Base-by-base conservation (phyloP, 345 rosid species). In the Hibiscus tridactylites region DNA sequence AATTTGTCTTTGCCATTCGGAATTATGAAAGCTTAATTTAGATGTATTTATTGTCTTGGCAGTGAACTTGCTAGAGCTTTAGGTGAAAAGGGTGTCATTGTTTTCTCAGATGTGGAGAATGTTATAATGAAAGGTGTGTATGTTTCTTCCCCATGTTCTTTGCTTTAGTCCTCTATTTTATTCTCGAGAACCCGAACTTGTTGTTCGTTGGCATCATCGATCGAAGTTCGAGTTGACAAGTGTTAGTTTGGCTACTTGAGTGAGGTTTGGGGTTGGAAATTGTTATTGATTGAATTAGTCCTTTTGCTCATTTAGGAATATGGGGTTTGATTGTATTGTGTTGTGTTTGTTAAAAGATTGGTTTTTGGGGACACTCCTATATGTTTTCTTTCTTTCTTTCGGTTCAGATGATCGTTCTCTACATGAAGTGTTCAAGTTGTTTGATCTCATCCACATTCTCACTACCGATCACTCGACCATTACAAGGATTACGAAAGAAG, bases 401-500 rank as follows among this genome's bases (percentile, higher is more conserved):
- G 5, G 29, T 29, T 68, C 71, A 68, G 97, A 79, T 80, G 90
- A 87, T 78, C 89, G 98, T 29, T 81, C 98, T 47, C 75, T 85
- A 76, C 74, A 8, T 47, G 97, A 93, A 73, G 98, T 91, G 54
- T 93, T 93, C 91, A 91, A 88, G 84, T 79, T 93, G 78, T 93
- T 93, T 42, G 96, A 91, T 76, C 80, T 93, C 69, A 91, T 93
- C 71, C 98, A 91, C 79, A 64, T 87, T 68, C 74, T 93, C 64
- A 90, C 98, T 21, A 88, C 97, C 24, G 96, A 93, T 79, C 98
- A 91, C 73, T 50, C 81, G 65, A 87, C 98, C 3, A 74, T 93
- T 29, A 85, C 91, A 33, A 90, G 98, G 79, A 91, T 93, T 81
- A 88, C 97, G 16, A 85, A 79, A 83, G 94, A 93, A 81, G 97